phyloP scores from a whole-genome alignment of 1,284 basidiomycete species.

The Schizophyllum amplum region DNA sequence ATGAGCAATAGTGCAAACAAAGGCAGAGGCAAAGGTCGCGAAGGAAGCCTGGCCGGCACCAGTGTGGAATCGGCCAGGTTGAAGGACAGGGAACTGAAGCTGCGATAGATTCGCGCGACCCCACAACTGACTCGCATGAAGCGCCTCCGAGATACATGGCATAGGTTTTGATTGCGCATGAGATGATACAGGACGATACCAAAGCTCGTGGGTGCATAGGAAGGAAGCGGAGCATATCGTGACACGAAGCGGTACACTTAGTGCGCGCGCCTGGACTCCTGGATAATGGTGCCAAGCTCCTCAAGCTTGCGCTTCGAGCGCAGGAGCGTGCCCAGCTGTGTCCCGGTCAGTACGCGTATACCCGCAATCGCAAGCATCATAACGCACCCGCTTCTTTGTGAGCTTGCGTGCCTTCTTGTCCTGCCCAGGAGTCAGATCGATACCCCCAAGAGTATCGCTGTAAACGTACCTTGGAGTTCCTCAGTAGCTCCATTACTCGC shows the following conservation, averaged over 20 bases:
- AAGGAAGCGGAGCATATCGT: neutral
- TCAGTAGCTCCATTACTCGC: slow-evolving; percentile 96
- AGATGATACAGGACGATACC: neutral
- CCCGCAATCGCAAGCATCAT: slow-evolving; percentile 1
- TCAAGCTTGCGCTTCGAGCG: slow-evolving; percentile 98
- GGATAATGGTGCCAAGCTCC: slow-evolving; percentile 86
- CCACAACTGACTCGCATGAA: neutral
- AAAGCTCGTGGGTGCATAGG: neutral
- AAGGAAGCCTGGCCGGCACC: too few relatives aligned
- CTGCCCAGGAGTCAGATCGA: slow-evolving; percentile 28
- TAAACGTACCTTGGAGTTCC: slow-evolving; percentile 89
- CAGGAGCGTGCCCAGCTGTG: slow-evolving; percentile 86
- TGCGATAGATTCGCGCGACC: too few relatives aligned
- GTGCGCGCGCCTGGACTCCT: slow-evolving; percentile 81
- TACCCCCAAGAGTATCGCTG: slow-evolving; percentile 1
- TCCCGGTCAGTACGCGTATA: slow-evolving; percentile 8
- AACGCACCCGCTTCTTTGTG: slow-evolving; percentile 93
- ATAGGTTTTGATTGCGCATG: neutral
- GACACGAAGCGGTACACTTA: slow-evolving; percentile 21
- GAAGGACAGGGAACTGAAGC: too few relatives aligned
- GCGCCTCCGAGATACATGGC: neutral
- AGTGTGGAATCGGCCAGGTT: too few relatives aligned
- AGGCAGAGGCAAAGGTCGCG: too few relatives aligned
- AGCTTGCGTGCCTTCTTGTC: slow-evolving; percentile 98
- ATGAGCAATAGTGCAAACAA: too few relatives aligned